Base-by-base conservation (phyloP, 1,139 yeast genomes). In the Saccharomyces hybrid region DNA sequence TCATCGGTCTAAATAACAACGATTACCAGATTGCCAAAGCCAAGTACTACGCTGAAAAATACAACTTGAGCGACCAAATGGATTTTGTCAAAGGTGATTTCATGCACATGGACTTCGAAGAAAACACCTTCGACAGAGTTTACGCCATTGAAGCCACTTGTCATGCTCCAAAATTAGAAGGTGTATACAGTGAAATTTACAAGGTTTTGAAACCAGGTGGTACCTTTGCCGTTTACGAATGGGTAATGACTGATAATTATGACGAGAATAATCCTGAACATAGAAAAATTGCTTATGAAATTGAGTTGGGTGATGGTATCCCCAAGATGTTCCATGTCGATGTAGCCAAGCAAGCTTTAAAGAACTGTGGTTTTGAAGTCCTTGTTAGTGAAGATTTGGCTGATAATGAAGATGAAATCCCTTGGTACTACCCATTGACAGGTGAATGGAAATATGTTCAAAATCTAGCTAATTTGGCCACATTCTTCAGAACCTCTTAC, bases 121-220 rank as follows among this genome's bases (percentile, higher is more conserved):
- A 87, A 61, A 86, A 83, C 68, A 73, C 91, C 41, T 93, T 95
- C 70, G 99, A 93, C 73, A 97, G 96, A 51, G 99, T 93, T 49
- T 93, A 93, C 69, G 98, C 99, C 58, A 93, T 93, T 70, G 99
- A 93, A 77, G 99, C 99, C 56, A 93, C 99, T 48, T 96, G 90
- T 58, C 99, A 93, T 71, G 99, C 99, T 28, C 99, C 99, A 58
- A 88, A 84, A 51, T 82, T 95, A 68, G 97, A 90, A 74, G 97
- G 97, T 69, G 99, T 95, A 55, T 93, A 93, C 74, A 79, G 88
- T 56, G 97, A 93, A 77, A 93, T 95, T 70, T 93, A 83, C 81
- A 88, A 90, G 71, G 97, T 89, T 32, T 81, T 93, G 73, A 93
- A 93, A 76, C 99, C 98, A 63, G 97, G 99, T 71, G 99, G 99